Conservation (phyloP, 352 stramenopile genomes). For the Phytophthora megakarya region DNA sequence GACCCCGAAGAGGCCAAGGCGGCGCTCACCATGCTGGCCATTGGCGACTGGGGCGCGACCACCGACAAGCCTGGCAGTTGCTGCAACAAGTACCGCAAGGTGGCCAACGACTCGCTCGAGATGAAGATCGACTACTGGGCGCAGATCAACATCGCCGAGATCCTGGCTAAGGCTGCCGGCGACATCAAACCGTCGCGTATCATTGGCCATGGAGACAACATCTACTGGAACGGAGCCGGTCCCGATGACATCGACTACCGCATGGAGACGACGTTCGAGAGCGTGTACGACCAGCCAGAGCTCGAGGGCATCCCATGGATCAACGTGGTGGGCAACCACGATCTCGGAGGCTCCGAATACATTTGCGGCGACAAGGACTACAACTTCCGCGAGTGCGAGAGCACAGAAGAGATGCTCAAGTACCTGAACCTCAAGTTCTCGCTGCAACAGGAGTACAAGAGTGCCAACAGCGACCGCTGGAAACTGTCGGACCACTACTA, state of each 20-base stretch:
- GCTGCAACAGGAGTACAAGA: slow-evolving; percentile 83
- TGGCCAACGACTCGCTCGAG: slow-evolving; percentile 74
- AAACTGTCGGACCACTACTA: slow-evolving; percentile 87
- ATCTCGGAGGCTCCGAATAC: slow-evolving; percentile 84
- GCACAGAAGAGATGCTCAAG: slow-evolving; percentile 69
- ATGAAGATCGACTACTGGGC: slow-evolving; percentile 90
- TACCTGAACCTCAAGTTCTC: slow-evolving; percentile 88
- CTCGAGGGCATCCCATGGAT: slow-evolving; percentile 84
- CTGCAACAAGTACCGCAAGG: slow-evolving; percentile 90
- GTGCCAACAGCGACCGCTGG: slow-evolving; percentile 76
- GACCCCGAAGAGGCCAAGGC: slow-evolving; percentile 59
- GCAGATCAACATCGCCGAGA: slow-evolving; percentile 85
- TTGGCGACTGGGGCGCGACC: slow-evolving; percentile 86
- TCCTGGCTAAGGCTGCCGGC: slow-evolving; percentile 70
- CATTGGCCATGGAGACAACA: slow-evolving; percentile 87
- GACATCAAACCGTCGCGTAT: slow-evolving; percentile 71
- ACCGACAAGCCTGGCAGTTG: slow-evolving; percentile 87
- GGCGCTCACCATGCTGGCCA: slow-evolving; percentile 83
- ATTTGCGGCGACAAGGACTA: slow-evolving; percentile 89
- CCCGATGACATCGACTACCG: slow-evolving; percentile 77
- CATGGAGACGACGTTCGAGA: slow-evolving; percentile 87
- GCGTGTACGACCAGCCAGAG: slow-evolving; percentile 82
- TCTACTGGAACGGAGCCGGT: slow-evolving; percentile 88
- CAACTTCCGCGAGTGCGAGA: slow-evolving; percentile 82
- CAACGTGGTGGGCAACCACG: slow-evolving; percentile 88